Evolutionary conservation across 2,329 filamentous ascomycete species (phyloP).

Genomic region (Lasiodiplodia hormozganensis): DNA sequence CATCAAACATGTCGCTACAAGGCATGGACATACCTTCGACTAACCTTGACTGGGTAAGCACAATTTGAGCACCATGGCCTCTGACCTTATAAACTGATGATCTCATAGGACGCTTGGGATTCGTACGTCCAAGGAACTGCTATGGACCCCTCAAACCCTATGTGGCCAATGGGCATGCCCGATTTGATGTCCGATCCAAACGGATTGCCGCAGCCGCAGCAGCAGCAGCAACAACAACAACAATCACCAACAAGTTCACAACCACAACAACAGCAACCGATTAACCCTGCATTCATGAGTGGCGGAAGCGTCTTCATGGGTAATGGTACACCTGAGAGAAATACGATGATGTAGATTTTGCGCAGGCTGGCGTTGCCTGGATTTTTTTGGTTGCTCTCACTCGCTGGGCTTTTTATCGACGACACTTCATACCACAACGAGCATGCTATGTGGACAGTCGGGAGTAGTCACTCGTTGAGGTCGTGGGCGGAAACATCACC

Average conservation of each 20-base stretch:
- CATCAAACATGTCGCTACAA: constrained; percentile 51
- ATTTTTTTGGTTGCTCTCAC: background rate
- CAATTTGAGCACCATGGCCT: background rate
- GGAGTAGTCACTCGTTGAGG: background rate
- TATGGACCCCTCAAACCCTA: constrained; percentile 49
- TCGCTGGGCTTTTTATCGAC: background rate
- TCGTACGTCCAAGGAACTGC: constrained; percentile 69
- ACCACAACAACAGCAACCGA: constrained; percentile 19
- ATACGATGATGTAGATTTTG: constrained; percentile 22
- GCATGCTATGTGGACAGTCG: background rate
- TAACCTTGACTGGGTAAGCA: constrained; percentile 68
- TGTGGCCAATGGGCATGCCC: constrained; percentile 52
- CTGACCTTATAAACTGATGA: constrained; percentile 36
- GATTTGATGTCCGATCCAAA: constrained; percentile 29
- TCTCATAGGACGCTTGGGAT: constrained; percentile 69
- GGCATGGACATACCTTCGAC: constrained; percentile 61
- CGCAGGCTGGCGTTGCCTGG: background rate
- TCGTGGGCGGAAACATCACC: background rate
- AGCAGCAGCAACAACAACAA: constrained; percentile 33
- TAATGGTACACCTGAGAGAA: constrained; percentile 37
- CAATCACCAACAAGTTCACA: constrained; percentile 22
- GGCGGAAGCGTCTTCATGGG: constrained; percentile 48
- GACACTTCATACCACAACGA: background rate
- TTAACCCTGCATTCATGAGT: constrained; percentile 41
- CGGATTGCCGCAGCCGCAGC: constrained; percentile 35